phyloP scores from a whole-genome alignment of 2,329 filamentous ascomycete genomes.

The Calonectria honghensis region DNA sequence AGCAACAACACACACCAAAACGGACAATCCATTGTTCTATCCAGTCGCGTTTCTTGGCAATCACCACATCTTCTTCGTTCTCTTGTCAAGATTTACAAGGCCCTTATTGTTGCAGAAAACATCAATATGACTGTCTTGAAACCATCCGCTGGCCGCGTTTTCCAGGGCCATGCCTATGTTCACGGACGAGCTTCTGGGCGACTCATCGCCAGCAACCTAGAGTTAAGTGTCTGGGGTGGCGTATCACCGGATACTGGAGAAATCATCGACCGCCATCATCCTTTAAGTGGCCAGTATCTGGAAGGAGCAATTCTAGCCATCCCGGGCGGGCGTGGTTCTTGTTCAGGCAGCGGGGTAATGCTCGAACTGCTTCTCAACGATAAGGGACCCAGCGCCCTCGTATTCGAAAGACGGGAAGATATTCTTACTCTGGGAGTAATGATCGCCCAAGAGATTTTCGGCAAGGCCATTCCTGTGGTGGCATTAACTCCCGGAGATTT shows the following conservation, averaged over 20 bases:
- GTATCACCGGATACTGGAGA: conserved; percentile 33
- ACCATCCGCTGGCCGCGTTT: not conserved
- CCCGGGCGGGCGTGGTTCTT: conserved; percentile 40
- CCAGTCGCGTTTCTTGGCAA: not conserved
- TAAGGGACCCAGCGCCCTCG: conserved; percentile 29
- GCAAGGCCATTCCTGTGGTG: conserved; percentile 29
- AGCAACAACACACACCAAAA: not conserved
- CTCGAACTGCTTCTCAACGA: conserved; percentile 36
- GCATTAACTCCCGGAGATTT: conserved; percentile 10
- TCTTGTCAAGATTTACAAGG: not conserved
- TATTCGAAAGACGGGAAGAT: conserved; percentile 35
- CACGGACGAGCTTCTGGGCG: conserved; percentile 20
- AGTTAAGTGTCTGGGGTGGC: conserved; percentile 41
- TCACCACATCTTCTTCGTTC: not conserved
- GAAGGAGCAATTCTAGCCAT: conserved; percentile 37
- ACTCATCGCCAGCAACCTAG: conserved; percentile 31
- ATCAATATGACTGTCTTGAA: not conserved
- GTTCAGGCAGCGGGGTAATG: conserved; percentile 39
- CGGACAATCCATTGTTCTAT: not conserved
- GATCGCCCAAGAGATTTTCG: conserved; percentile 35
- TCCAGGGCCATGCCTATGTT: conserved; percentile 24
- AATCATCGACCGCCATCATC: conserved; percentile 41
- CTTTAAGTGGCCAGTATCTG: conserved; percentile 16
- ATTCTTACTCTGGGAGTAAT: conserved; percentile 41
- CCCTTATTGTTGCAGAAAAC: not conserved